Conservation (phyloP, 768 basidiomycete genomes). For the Pleurotus djamor region DNA sequence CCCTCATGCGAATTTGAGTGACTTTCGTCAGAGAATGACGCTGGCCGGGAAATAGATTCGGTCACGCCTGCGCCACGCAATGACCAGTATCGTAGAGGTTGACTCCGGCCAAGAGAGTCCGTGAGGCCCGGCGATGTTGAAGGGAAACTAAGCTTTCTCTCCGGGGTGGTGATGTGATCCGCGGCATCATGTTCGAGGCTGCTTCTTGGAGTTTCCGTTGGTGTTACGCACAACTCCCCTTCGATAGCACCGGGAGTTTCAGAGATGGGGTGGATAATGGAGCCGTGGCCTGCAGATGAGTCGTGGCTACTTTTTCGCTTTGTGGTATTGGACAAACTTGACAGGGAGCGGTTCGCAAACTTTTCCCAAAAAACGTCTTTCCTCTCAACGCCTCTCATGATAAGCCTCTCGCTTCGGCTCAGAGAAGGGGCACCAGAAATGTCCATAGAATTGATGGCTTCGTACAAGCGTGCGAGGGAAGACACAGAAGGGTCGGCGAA, state of each 20-base stretch:
- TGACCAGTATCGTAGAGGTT: neutral
- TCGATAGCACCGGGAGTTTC: neutral
- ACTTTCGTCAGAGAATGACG: constrained; percentile 29
- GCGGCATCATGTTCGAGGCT: neutral
- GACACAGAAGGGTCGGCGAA: constrained; percentile 64
- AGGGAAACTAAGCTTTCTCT: neutral
- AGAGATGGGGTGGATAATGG: neutral
- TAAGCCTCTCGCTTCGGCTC: constrained; percentile 57
- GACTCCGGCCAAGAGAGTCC: neutral
- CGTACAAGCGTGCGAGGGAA: constrained; percentile 64
- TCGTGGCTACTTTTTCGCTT: neutral
- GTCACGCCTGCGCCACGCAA: neutral
- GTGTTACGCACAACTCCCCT: neutral
- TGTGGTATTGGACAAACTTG: neutral
- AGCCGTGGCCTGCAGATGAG: too few relatives aligned
- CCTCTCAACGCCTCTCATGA: constrained; percentile 67
- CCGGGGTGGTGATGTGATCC: neutral
- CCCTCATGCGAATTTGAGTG: constrained; percentile 41
- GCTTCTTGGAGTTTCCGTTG: neutral
- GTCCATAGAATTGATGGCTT: constrained; percentile 72
- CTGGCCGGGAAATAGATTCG: constrained; percentile 4
- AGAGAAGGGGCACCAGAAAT: constrained; percentile 54
- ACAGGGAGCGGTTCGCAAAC: constrained; percentile 27
- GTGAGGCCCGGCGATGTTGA: neutral
- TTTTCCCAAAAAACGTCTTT: constrained; percentile 73